Percentiles rank a stretch among this genome's conserved stretches.
Evolutionary conservation across 495 filamentous ascomycete species (phyloP).

Genomic region (Cercophora sp.): DNA sequence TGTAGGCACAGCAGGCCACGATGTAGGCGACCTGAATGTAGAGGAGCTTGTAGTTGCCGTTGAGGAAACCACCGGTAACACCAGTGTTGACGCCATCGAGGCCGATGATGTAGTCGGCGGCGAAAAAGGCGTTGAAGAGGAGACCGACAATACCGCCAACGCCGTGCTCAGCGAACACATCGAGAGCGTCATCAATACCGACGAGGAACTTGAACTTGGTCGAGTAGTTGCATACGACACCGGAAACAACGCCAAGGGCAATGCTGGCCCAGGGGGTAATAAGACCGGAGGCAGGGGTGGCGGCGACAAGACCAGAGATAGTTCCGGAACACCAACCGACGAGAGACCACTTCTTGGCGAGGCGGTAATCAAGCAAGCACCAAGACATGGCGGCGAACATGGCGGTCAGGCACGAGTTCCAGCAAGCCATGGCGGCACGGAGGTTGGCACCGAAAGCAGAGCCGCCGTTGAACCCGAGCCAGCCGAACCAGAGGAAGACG

Average conservation of each 20-base stretch:
- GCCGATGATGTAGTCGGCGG: conserved; percentile 82
- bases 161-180: conserved; percentile 97
- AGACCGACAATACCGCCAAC: conserved; percentile 91
- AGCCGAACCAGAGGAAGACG: conserved; percentile 95
- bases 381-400: conserved; percentile 85
- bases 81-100: conserved; percentile 90
- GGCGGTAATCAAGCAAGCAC: conserved; percentile 88
- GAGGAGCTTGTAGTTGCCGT: conserved; percentile 83
- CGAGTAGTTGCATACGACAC: conserved; percentile 84
- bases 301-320: conserved; percentile 85
- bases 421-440: conserved; percentile 92
- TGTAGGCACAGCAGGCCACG: conserved; percentile 66
- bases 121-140: conserved; percentile 89
- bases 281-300: conserved; percentile 83
- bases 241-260: conserved; percentile 77
- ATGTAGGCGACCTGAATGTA: conserved; percentile 93
- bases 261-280: conserved; percentile 89
- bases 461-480: conserved; percentile 98
- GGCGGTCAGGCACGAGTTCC: conserved; percentile 92
- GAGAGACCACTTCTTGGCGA: conserved; percentile 98
- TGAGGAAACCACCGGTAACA: conserved; percentile 72
- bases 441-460: conserved; percentile 96
- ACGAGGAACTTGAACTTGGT: conserved; percentile 98
- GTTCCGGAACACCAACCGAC: conserved; percentile 97
- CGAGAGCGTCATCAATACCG: conserved; percentile 92